phyloP scores from a whole-genome alignment of 345 rosid species.

The Sisymbrium irio region DNA sequence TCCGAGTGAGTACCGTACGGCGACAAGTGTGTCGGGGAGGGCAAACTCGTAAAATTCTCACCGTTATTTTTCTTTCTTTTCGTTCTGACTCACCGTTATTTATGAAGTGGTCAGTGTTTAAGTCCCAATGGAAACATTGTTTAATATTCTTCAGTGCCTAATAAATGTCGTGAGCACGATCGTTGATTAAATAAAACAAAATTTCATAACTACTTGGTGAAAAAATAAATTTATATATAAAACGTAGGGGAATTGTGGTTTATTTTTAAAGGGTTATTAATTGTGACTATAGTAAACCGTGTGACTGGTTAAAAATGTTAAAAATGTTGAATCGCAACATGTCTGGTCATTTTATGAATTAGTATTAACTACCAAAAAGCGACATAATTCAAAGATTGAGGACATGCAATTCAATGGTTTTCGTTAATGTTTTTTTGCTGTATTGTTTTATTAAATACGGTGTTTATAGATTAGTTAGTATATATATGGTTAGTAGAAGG shows the following conservation, averaged over 20 bases:
- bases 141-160: not conserved
- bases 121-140: not conserved
- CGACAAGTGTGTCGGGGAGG: slow-evolving; percentile 30
- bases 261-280: not conserved
- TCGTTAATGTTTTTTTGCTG: not conserved
- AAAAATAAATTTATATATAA: not conserved
- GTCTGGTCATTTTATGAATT: not conserved
- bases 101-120: slow-evolving; percentile 17
- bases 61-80: not conserved
- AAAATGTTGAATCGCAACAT: not conserved
- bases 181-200: not conserved
- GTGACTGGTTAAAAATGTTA: not conserved
- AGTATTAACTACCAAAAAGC: not conserved
- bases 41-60: not conserved
- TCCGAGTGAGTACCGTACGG: slow-evolving; percentile 28
- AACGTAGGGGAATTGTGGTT: not conserved
- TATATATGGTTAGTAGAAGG: not conserved
- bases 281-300: not conserved
- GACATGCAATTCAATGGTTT: not conserved
- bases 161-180: slow-evolving; percentile 6
- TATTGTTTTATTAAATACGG: not conserved
- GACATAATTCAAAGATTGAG: not conserved
- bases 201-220: not conserved
- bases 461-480: not conserved
- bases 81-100: not conserved